Evolutionary conservation across 2,329 filamentous ascomycete species (phyloP).

Genomic region (Botrytis porri): DNA sequence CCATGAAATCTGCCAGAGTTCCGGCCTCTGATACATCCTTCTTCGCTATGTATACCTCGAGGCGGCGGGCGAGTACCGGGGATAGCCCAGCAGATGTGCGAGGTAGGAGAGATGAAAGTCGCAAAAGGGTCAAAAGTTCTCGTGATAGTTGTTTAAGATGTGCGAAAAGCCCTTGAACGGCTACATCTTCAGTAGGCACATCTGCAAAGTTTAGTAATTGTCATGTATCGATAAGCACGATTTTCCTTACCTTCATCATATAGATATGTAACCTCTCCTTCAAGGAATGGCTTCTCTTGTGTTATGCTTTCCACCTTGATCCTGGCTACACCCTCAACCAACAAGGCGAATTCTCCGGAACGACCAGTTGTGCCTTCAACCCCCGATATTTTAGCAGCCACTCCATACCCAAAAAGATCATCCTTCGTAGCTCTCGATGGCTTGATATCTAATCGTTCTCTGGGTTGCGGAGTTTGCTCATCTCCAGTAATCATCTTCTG

Average conservation of each 20-base stretch:
- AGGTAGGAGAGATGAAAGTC: constrained; percentile 80
- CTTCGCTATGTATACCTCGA: constrained; percentile 82
- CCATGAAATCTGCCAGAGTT: constrained; percentile 91
- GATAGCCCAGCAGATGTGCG: constrained; percentile 67
- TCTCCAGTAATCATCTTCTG: constrained; percentile 70
- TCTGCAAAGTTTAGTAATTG: constrained; percentile 28
- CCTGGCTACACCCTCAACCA: constrained; percentile 81
- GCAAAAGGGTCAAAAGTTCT: constrained; percentile 80
- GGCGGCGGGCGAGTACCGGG: constrained; percentile 77
- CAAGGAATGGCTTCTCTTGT: constrained; percentile 80
- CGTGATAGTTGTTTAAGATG: constrained; percentile 80
- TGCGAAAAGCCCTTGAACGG: constrained; percentile 68
- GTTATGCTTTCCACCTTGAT: constrained; percentile 72
- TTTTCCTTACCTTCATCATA: constrained; percentile 61
- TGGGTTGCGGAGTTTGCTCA: constrained; percentile 42
- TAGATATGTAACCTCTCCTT: constrained; percentile 71
- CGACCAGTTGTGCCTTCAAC: constrained; percentile 64
- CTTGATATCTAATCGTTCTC: constrained; percentile 46
- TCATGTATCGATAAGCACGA: neutral
- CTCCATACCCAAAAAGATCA: constrained; percentile 81
- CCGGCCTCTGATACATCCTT: constrained; percentile 83
- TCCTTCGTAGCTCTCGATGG: constrained; percentile 59
- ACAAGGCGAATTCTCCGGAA: constrained; percentile 72
- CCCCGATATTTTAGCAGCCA: constrained; percentile 73
- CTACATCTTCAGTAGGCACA: constrained; percentile 52